Evolutionary conservation across 2,329 filamentous ascomycete genomes (phyloP), one percentile per base, ranked within the genome.

Genomic region (Botrytis medusae): DNA sequence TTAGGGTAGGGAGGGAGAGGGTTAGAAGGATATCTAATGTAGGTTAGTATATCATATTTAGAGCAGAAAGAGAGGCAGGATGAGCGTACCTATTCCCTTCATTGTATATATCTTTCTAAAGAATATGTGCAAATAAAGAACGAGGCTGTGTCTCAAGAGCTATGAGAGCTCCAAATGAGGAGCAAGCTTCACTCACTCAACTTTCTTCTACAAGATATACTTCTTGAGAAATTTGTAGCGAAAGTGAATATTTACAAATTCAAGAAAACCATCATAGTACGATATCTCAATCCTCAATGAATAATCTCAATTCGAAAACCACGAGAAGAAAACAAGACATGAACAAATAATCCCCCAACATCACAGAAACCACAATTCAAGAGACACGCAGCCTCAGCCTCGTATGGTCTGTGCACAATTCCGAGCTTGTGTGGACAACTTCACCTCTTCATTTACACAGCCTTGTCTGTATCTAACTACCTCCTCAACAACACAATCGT

Each of bases 1-100:
- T 86, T 48, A 91, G 81, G 3, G 86, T 81, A 1, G 93, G 92
- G 73, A 94, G 85, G 68, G 90, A 83, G 76, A 90, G 80, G 71
- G 84, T 81, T 59, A 91, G 79, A 25, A 86, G 73, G 42, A 81
- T 77, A 77, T 89, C 87, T 87, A 81, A 12, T 18, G 37, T 44
- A 22, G 7, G 9, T 72, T 48, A 68, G 61, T 34, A 37, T 44
- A 42, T 72, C 59, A 69, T 61, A 16, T 54, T 29, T n/a, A 0
- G 25, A 25, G 1, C 25, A 65, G 37, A n/a, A 18, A 57, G 54
- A 40, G 46, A 37, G 32, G 16, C 12, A 44, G 46, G 22, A 67
- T 37, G 40, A 54, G 37, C n/a, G 65, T 75, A 79, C 79, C 78
- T 69, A 78, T 72, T 29, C 72, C 59, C 67, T 78, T 75, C 79